Base-by-base conservation (phyloP, 371 early-diverging fungal genomes). In the Blakeslea trispora region DNA sequence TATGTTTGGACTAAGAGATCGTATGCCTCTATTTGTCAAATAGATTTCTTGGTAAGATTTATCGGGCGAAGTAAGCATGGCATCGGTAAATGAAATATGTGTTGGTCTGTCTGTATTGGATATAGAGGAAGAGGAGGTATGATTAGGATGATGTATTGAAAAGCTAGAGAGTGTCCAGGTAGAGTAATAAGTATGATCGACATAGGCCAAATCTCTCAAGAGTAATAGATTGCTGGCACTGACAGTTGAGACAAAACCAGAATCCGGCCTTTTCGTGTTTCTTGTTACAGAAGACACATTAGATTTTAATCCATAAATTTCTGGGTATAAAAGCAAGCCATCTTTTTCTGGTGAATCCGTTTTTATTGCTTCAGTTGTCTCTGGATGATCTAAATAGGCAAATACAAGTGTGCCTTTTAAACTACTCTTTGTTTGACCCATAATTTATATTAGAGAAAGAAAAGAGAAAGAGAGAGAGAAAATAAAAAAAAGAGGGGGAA, bases 1-100 rank as follows among this genome's bases (percentile, higher is more conserved):
- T 31, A 67, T 67, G 55, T 67, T 67, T 18, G 51, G 44, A 34
- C 59, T 67, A 1, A 67, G 50, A 5, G 45, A 46, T 21, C 39
- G 31, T 34, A 67, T 59, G 23, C 46, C 53, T 44, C 53, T 52
- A 6, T 9, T 18, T 6, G 63, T 31, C 22, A 67, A 24, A 34
- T 59, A 54, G 0, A 64, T 47, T 14, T 53, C 54, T 15, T 28
- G 31, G n/a, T 55, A 37, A 6, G 55, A 34, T 39, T 52, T 59
- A 34, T 64, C 54, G 3, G 50, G 32, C 21, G 59, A 44, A 28
- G 55, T 40, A 4, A 31, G 39, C 19, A 43, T 31, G 3, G 59
- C 37, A 28, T 64, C 59, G 13, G 55, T 23, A 55, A 59, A 55
- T 17, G 56, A 54, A 28, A 64, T 42, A 19, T 49, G 42, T 24